These are phyloP conservation scores for Crithidia brevicula DNA, from an alignment of 208 protist species.

Conservation along the genomic window DNA sequence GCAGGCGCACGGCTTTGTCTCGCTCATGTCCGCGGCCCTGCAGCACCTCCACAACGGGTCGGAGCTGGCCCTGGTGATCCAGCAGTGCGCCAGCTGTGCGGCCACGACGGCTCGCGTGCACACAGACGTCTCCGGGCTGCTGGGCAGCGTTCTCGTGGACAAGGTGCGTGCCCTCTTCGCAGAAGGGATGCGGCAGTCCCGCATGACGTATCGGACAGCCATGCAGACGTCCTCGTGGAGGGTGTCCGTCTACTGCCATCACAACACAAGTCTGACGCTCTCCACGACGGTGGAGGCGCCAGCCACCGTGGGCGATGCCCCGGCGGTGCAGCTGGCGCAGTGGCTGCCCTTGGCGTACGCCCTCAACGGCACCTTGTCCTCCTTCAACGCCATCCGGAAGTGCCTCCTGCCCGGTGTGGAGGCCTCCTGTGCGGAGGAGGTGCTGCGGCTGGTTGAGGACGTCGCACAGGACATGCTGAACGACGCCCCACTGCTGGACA, in stretches of 20 bases:
- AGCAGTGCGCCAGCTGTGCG: conserved; percentile 64
- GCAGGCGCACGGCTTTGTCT: conserved; percentile 51
- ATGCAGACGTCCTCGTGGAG: conserved; percentile 72
- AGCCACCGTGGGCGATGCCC: conserved; percentile 17
- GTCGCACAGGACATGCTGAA: conserved; percentile 64
- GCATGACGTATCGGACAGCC: conserved; percentile 56
- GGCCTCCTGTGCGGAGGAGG: conserved; percentile 44
- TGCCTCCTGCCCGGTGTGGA: conserved; percentile 66
- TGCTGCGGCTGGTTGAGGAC: conserved; percentile 49
- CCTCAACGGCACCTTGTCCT: conserved; percentile 74
- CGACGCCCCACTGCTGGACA: conserved; percentile 56
- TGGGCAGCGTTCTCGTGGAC: conserved; percentile 45
- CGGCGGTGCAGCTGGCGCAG: conserved; percentile 50
- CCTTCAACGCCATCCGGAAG: conserved; percentile 81
- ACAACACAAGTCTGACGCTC: conserved; percentile 15
- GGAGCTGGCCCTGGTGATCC: conserved; percentile 74
- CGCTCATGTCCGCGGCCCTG: conserved; percentile 43
- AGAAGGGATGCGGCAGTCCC: conserved; percentile 58
- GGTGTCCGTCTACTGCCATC: conserved; percentile 26
- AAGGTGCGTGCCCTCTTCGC: conserved; percentile 67
- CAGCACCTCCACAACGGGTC: conserved; percentile 68
- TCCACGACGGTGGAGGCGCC: conserved; percentile 13
- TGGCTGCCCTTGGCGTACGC: conserved; percentile 85
- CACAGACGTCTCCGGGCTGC: conserved; percentile 54
- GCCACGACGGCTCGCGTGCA: conserved; percentile 43